Conservation (phyloP, 441 rosid species). For the Populus hybrid region DNA sequence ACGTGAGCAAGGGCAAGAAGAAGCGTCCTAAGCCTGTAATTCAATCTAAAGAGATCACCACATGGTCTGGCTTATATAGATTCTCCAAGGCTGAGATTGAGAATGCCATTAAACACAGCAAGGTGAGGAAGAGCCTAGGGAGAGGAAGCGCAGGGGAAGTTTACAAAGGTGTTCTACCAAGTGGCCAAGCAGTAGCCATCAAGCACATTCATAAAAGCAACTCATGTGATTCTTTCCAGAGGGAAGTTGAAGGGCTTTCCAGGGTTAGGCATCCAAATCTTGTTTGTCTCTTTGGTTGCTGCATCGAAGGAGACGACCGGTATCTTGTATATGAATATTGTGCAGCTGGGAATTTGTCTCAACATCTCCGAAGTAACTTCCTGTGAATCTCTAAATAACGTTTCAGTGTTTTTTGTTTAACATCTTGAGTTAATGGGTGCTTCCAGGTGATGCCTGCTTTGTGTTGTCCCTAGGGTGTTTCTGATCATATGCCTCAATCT, state of each 20-base stretch:
- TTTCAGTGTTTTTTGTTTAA: neutral
- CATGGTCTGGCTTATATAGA: slow-evolving; percentile 47
- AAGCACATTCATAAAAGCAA: slow-evolving; percentile 51
- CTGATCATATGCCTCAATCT: neutral
- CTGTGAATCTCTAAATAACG: neutral
- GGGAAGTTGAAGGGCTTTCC: slow-evolving; percentile 65
- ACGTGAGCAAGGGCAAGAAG: slow-evolving; percentile 26
- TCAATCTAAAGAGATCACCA: slow-evolving; percentile 22
- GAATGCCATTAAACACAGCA: slow-evolving; percentile 40
- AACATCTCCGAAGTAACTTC: slow-evolving; percentile 43
- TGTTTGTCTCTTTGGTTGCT: slow-evolving; percentile 59
- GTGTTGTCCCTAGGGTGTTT: neutral
- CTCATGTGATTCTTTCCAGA: slow-evolving; percentile 40
- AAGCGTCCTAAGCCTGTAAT: slow-evolving; percentile 10
- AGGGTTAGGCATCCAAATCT: slow-evolving; percentile 63
- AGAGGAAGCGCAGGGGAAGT: slow-evolving; percentile 63
- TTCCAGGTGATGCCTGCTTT: neutral
- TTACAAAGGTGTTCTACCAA: slow-evolving; percentile 59
- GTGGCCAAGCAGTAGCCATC: slow-evolving; percentile 64
- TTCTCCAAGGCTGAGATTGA: too few species aligned
- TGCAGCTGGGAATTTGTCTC: slow-evolving; percentile 55
- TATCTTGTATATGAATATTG: slow-evolving; percentile 69
- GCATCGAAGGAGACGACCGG: slow-evolving; percentile 49
- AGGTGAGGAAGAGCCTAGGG: slow-evolving; percentile 40
- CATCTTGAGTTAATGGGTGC: neutral